A percentile compares a stretch with the other conserved stretches of the same genome.
These are phyloP conservation scores for Claviceps spartinae DNA, from an alignment of 2,329 filamentous ascomycete genomes.

Conservation along the genomic window DNA sequence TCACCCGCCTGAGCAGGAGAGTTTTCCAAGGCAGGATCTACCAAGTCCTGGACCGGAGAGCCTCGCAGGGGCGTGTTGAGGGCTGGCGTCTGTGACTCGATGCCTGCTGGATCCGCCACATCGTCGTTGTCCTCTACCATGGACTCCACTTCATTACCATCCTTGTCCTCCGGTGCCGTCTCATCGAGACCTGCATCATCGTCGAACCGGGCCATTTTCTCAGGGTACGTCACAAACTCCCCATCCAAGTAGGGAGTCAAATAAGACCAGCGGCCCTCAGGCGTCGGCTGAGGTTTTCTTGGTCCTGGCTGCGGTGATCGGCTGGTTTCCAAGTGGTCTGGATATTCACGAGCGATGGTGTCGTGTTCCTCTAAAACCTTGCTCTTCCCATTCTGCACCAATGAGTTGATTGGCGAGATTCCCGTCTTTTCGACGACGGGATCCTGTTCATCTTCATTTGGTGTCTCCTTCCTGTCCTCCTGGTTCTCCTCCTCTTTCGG, in stretches of 20 bases:
- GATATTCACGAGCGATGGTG: neutral
- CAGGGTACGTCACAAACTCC: constrained; percentile 26
- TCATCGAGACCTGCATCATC: constrained; percentile 20
- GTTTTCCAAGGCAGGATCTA: constrained; percentile 23
- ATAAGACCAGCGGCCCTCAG: constrained; percentile 22
- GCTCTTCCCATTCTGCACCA: neutral
- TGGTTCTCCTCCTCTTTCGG: neutral
- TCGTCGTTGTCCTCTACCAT: constrained; percentile 22
- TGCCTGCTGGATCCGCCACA: constrained; percentile 14
- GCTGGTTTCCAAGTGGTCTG: neutral
- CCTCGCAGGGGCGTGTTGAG: constrained; percentile 25
- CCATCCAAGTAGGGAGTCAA: constrained; percentile 28
- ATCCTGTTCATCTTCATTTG: neutral
- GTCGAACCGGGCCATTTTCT: constrained; percentile 19
- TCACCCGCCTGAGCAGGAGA: constrained; percentile 25
- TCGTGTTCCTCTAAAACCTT: neutral
- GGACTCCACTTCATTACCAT: constrained; percentile 15
- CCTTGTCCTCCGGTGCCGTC: constrained; percentile 16
- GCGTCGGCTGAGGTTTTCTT: constrained; percentile 16
- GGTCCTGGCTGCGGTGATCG: constrained; percentile 4
- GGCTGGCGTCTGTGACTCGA: constrained; percentile 22
- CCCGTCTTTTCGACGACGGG: neutral
- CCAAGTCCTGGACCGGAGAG: constrained; percentile 25
- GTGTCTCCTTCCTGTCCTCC: neutral
- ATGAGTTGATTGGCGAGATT: neutral